Base-by-base conservation (phyloP, 768 basidiomycete species). In the Paxillus rubicundulus region DNA sequence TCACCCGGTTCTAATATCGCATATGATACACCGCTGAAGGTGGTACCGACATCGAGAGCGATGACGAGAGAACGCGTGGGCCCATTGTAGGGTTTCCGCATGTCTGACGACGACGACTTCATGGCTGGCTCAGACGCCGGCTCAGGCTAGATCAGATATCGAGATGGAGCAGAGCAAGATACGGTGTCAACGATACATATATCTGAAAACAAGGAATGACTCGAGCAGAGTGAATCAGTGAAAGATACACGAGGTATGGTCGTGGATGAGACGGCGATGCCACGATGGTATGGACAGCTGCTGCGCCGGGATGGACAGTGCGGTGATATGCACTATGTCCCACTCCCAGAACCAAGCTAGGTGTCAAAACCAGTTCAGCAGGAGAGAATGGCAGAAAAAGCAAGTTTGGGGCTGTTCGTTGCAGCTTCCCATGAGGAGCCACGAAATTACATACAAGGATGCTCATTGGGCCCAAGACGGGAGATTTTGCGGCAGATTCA, bases 11-110 rank as follows among this genome's bases (percentile, higher is more conserved):
- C 87, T 32, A 91, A 80, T 53, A 91, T 87, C 2, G 88, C 86
- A 66, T 91, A 91, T 32, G 89, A 91, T 2, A 86, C 89, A 14
- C 89, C 89, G 61, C 85, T 87, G 62, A 90, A 90, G 0, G 89
- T 91, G 1, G 88, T 91, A 21, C 89, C 89, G 57, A 91, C 80
- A 61, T 91, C 89, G 67, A 91, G 81, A 5, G 89, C 88, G 60
- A 91, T 77, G 56, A 86, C 87, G 49, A 91, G 79, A 52, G 85
- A 80, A 59, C 87, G 78, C 16, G 72, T 70, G 12, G 75, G 61
- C 42, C 89, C 89, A 7, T 70, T 76, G 67, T 88, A 89, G 20
- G 88, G 89, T 69, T 87, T 89, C 50, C 89, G 80, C 61, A 81
- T 82, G 65, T 84, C 82, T 13, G 77, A 72, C n/a, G 76, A 68